Evolutionary conservation across 1,139 yeast genomes (phyloP), one percentile per base, ranked within the genome.

Genomic region (Hyphopichia burtonii): DNA sequence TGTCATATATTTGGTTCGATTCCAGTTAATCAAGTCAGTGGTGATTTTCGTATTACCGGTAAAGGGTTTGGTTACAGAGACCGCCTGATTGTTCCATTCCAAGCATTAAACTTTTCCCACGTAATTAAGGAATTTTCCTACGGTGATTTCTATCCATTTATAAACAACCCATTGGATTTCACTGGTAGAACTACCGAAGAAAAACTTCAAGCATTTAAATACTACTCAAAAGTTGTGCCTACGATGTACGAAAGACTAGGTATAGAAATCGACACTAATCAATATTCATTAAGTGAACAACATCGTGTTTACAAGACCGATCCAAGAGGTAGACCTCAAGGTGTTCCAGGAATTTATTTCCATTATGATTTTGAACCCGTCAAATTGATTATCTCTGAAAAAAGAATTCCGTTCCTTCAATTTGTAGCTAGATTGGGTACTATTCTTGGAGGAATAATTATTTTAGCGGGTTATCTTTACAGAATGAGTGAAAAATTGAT

Each of bases 351-450:
- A 0, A 82, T 93, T 31, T 86, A 76, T 56, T 80, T 93, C 68
- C 78, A 78, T 43, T 93, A 91, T 60, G 91, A 88, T 51, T 89
- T 93, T 59, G 98, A 93, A 55, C 94, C 98, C 3, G 79, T 93
- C 35, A 78, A 83, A 41, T 73, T 93, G 52, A 66, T 78, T 3
- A 76, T 90, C 31, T 71, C 74, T 23, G 98, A 91, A 58, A 71
- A 69, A 42, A 73, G 98, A 47, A 69, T 91, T 39, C 78, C 94
- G 2, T 91, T 93, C 58, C 59, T 81, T 32, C 88, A 83, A 54
- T 93, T 94, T 62, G 68, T 90, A 10, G 80, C 90, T 12, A 77
- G 90, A 46, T 65, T 91, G 39, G 85, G 87, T 8, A 91, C 96
- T 2, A 85, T 93, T 33, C 52, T 80, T n/a, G 91, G 93, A 4